phyloP scores from a whole-genome alignment of 1,284 basidiomycete species.

The Volvariella volvacea region DNA sequence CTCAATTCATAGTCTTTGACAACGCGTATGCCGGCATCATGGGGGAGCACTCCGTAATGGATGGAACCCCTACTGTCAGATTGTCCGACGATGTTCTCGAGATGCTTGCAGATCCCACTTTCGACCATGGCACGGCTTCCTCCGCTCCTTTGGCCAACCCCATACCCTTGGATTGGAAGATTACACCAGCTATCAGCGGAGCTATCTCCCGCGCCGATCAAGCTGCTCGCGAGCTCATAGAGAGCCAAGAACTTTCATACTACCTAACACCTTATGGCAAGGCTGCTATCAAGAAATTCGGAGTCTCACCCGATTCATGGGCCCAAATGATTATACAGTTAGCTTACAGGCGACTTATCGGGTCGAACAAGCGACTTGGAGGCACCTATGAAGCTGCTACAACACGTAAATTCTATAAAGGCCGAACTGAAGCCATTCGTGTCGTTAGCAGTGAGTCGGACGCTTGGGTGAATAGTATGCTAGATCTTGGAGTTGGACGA shows the following conservation, averaged over 20 bases:
- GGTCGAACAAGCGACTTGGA: conserved; percentile 35
- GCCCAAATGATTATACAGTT: conserved; percentile 86
- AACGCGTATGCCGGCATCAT: conserved; percentile 78
- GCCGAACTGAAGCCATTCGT: conserved; percentile 84
- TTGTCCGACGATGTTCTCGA: conserved; percentile 71
- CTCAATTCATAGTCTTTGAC: conserved; percentile 78
- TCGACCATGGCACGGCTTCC: conserved; percentile 43
- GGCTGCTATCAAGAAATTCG: conserved; percentile 79
- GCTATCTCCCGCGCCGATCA: conserved; percentile 54
- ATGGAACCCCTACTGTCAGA: conserved; percentile 55
- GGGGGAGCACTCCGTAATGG: conserved; percentile 92
- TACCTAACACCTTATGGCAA: conserved; percentile 79
- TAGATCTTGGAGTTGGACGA: conserved; percentile 31
- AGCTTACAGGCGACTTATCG: conserved; percentile 69
- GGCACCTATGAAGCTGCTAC: conserved; percentile 89
- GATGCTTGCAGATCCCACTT: conserved; percentile 50
- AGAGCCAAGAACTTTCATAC: conserved; percentile 63
- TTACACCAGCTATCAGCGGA: conserved; percentile 38
- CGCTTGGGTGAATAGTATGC: conserved; percentile 73
- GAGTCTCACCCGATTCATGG: conserved; percentile 89
- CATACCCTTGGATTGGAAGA: conserved; percentile 56
- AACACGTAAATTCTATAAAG: conserved; percentile 79
- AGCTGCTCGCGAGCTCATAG: conserved; percentile 56
- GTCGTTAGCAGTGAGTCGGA: conserved; percentile 70
- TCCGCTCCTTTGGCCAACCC: conserved; percentile 13